Evolutionary conservation across 768 basidiomycete species (phyloP).

Genomic region (Roridomyces roridus): DNA sequence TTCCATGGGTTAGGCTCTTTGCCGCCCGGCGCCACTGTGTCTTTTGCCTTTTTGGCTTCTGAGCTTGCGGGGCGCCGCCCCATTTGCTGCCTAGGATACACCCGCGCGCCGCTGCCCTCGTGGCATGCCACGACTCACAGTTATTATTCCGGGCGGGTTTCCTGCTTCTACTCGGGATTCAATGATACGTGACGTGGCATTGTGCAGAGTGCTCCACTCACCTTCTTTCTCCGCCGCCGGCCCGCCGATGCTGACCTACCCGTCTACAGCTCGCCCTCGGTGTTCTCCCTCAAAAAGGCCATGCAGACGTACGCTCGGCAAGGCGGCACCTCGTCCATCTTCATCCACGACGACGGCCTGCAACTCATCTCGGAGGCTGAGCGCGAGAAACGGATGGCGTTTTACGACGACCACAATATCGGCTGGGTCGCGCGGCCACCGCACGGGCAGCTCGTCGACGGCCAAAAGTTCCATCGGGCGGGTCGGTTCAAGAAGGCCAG

Average conservation of each 20-base stretch:
- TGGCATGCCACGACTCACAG: too few relatives aligned
- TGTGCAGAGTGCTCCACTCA: too few relatives aligned
- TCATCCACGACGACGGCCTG: constrained; percentile 86
- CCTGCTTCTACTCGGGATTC: too few relatives aligned
- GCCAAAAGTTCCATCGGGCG: constrained; percentile 64
- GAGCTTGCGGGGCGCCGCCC: too few relatives aligned
- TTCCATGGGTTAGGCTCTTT: neutral
- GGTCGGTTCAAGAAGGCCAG: constrained; percentile 92
- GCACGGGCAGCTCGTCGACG: constrained; percentile 61
- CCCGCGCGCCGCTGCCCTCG: too few relatives aligned
- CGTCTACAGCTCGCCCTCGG: constrained; percentile 66
- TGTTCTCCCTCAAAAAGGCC: constrained; percentile 80
- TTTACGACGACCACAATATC: constrained; percentile 80
- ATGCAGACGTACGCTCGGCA: constrained; percentile 95
- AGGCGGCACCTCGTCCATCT: constrained; percentile 80
- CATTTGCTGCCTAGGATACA: too few relatives aligned
- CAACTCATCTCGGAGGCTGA: constrained; percentile 70
- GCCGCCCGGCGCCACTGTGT: neutral
- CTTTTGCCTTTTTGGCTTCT: neutral
- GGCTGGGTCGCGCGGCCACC: constrained; percentile 85
- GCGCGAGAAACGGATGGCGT: constrained; percentile 67
- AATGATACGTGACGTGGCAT: too few relatives aligned
- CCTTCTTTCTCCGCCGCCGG: neutral
- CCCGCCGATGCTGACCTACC: constrained; percentile 2
- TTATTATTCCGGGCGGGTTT: too few relatives aligned